Percentiles rank a stretch among this genome's conserved stretches.
These are phyloP conservation scores for Penicillium psychrosexuale DNA, from an alignment of 2,329 filamentous ascomycete genomes.

Conservation along the genomic window DNA sequence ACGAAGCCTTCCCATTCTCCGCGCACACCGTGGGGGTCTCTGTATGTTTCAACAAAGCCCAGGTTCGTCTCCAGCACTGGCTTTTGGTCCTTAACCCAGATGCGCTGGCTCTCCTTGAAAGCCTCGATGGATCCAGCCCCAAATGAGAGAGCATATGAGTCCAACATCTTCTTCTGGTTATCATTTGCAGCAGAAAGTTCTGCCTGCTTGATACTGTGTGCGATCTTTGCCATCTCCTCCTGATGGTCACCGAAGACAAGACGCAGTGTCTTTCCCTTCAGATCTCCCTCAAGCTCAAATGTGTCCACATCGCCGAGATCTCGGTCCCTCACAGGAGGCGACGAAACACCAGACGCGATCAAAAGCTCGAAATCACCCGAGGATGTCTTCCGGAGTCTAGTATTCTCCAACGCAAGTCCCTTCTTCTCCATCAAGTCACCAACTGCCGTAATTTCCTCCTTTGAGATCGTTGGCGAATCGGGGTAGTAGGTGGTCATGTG, in stretches of 20 bases:
- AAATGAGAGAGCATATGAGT: slow-evolving; percentile 72
- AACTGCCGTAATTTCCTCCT: slow-evolving; percentile 69
- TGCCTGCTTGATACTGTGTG: slow-evolving; percentile 64
- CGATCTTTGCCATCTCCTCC: slow-evolving; percentile 67
- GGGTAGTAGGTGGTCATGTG: slow-evolving; percentile 83
- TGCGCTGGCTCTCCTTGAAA: slow-evolving; percentile 76
- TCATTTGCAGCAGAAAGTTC: slow-evolving; percentile 69
- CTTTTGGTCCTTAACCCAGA: slow-evolving; percentile 79
- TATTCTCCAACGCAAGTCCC: slow-evolving; percentile 70
- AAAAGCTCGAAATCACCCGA: slow-evolving; percentile 67
- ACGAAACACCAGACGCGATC: slow-evolving; percentile 65
- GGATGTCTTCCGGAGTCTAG: slow-evolving; percentile 64
- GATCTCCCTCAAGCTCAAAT: slow-evolving; percentile 58
- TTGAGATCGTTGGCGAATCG: slow-evolving; percentile 68
- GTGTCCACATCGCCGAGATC: slow-evolving; percentile 66
- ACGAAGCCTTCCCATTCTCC: slow-evolving; percentile 86
- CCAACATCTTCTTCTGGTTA: slow-evolving; percentile 69
- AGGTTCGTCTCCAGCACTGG: slow-evolving; percentile 77
- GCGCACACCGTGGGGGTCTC: slow-evolving; percentile 75
- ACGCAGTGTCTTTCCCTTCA: slow-evolving; percentile 66
- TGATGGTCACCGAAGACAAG: slow-evolving; percentile 73
- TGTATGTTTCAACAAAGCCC: slow-evolving; percentile 82
- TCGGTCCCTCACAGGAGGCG: slow-evolving; percentile 60
- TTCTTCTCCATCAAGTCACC: slow-evolving; percentile 71
- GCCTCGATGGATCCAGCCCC: slow-evolving; percentile 68